Conservation (phyloP, 2,329 filamentous ascomycete genomes). For the Fusarium sp. region DNA sequence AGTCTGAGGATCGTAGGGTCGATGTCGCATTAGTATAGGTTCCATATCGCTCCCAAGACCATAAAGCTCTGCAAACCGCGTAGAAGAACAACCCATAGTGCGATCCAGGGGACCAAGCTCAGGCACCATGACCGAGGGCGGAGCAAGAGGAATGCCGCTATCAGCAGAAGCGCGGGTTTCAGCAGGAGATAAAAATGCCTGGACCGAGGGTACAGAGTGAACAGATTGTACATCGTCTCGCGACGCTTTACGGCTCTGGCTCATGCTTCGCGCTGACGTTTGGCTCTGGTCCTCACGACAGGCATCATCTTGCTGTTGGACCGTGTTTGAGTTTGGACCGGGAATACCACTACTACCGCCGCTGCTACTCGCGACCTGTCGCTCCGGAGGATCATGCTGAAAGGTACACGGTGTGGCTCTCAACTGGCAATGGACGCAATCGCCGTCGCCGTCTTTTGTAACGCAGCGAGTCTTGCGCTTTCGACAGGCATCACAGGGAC, state of each 20-base stretch:
- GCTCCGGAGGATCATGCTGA: slow-evolving; percentile 48
- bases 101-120: slow-evolving; percentile 35
- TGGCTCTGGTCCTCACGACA: slow-evolving; percentile 32
- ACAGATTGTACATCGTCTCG: slow-evolving; percentile 44
- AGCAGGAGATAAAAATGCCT: slow-evolving; percentile 44
- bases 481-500: slow-evolving; percentile 52
- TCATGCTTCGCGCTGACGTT: slow-evolving; percentile 22
- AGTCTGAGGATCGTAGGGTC: slow-evolving; percentile 64
- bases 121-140: slow-evolving; percentile 35
- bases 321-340: slow-evolving; percentile 13
- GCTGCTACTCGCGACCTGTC: slow-evolving; percentile 34
- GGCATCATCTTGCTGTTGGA: slow-evolving; percentile 34
- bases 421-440: slow-evolving; percentile 49
- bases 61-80: slow-evolving; percentile 50
- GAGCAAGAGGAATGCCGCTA: slow-evolving; percentile 29
- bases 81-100: slow-evolving; percentile 44
- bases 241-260: slow-evolving; percentile 41
- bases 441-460: slow-evolving; percentile 47
- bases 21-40: slow-evolving; percentile 52
- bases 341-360: slow-evolving; percentile 14
- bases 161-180: slow-evolving; percentile 46
- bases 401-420: slow-evolving; percentile 48
- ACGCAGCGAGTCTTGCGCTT: slow-evolving; percentile 52
- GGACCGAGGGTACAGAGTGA: slow-evolving; percentile 41
- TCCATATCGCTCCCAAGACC: slow-evolving; percentile 53